Base-by-base conservation (phyloP, 2,329 filamentous ascomycete species). In the Xylaria sp. region DNA sequence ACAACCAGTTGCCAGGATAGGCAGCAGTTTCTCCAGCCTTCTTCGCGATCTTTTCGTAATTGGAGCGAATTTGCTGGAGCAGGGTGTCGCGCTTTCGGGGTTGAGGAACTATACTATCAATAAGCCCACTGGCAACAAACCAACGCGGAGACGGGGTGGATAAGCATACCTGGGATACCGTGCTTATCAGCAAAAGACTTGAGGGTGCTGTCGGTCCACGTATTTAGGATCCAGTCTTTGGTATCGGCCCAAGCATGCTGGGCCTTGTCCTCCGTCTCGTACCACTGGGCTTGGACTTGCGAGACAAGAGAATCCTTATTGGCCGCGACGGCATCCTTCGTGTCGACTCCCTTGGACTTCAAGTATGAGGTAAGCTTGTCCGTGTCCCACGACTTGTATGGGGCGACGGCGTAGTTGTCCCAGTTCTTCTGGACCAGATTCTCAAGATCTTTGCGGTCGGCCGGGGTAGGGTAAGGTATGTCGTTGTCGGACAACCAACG, bases 1-100 rank as follows among this genome's bases (percentile, higher is more conserved):
- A 99, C 50, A 98, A 84, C 96, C 96, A 98, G 82, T 97, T 89
- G 45, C 96, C 96, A 39, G 96, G 96, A 77, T 98, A 98, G n/a
- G 89, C 83, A 60, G 88, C 83, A 15, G 93, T 91, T 81, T 97
- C 91, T 68, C 93, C 93, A 12, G 80, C 79, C 80, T 89, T 90
- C 80, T 93, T 90, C 18, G 95, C 93, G 65, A 90, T 81, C 1
- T 87, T 81, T 74, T 97, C 92, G 78, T 97, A 98, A 81, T 89
- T 94, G 71, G 91, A 86, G 70, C 95, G 93, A 68, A 90, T 88
- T 75, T 93, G 89, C 74, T 91, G 87, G 72, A 98, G 85, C 53
- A 97, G 83, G 30, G 88, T 90, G 78, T 98, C 95, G 76, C 94
- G 92, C 76, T 91, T 91, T 76, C 92, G 92, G 66, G 95, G 95